Percentiles rank a stretch among this genome's conserved stretches.
These are phyloP conservation scores for Termitomyces sp. DNA, from an alignment of 768 basidiomycete species.

Conservation along the genomic window DNA sequence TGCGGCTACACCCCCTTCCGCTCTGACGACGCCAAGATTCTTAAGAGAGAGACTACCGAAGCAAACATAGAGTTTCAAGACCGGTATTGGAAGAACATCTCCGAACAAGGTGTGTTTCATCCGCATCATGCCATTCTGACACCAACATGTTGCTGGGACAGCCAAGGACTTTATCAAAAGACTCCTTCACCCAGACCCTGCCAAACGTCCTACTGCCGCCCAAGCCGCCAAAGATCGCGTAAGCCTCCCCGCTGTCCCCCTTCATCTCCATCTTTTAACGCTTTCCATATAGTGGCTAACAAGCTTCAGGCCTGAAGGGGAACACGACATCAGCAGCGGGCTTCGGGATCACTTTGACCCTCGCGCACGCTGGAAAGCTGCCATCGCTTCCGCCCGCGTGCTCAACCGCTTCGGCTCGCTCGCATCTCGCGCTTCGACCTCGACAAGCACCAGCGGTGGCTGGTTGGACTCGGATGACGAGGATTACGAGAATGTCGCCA, in stretches of 20 bases:
- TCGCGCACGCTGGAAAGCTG: slow-evolving; percentile 66
- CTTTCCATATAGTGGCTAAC: slow-evolving; percentile 62
- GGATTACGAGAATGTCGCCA: slow-evolving; percentile 13
- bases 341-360: slow-evolving; percentile 84
- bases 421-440: slow-evolving; percentile 22
- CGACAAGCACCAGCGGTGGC: slow-evolving; percentile 25
- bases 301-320: slow-evolving; percentile 55
- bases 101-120: slow-evolving; percentile 53
- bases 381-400: slow-evolving; percentile 52
- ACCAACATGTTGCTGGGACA: slow-evolving; percentile 24
- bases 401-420: slow-evolving; percentile 32
- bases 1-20: slow-evolving; percentile 97
- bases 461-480: slow-evolving; percentile 30
- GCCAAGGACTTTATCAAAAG: slow-evolving; percentile 82
- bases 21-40: slow-evolving; percentile 69
- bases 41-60: slow-evolving; percentile 80
- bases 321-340: slow-evolving; percentile 70
- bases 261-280: neutral
- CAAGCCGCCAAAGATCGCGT: slow-evolving; percentile 70
- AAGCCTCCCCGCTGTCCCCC: slow-evolving; percentile 16
- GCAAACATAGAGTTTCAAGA: slow-evolving; percentile 91
- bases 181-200: slow-evolving; percentile 69
- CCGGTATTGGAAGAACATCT: slow-evolving; percentile 91
- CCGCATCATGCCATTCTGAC: neutral
- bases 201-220: slow-evolving; percentile 64